phyloP scores from a whole-genome alignment of 768 basidiomycete species.

The Coprinopsis marcescibilis region DNA sequence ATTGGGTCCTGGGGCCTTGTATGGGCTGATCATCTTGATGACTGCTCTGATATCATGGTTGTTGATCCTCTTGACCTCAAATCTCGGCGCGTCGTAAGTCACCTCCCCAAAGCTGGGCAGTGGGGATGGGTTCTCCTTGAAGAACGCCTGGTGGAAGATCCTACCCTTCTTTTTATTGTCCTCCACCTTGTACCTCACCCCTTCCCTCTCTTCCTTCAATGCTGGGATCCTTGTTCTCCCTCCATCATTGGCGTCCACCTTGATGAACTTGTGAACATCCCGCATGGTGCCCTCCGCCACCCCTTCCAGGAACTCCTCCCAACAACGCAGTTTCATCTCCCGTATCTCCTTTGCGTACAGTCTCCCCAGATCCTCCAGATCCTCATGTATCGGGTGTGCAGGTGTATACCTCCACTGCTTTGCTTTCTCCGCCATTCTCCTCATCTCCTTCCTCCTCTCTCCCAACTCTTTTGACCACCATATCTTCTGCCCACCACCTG shows the following conservation, averaged over 20 bases:
- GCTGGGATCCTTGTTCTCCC: slow-evolving; percentile 20
- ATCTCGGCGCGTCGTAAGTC: slow-evolving; percentile 7
- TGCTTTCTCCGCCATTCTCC: slow-evolving; percentile 9
- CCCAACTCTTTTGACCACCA: slow-evolving; percentile 20
- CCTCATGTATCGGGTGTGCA: slow-evolving; percentile 17
- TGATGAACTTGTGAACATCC: slow-evolving; percentile 17
- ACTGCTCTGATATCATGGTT: slow-evolving; percentile 13
- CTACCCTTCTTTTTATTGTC: slow-evolving; percentile 10
- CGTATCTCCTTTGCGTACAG: slow-evolving; percentile 13
- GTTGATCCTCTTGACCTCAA: slow-evolving; percentile 4
- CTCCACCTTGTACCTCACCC: neutral
- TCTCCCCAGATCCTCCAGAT: slow-evolving; percentile 13
- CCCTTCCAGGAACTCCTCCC: slow-evolving; percentile 23
- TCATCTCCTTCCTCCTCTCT: too few species aligned
- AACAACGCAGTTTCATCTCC: slow-evolving; percentile 18
- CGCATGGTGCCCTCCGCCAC: slow-evolving; percentile 12
- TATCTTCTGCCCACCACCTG: slow-evolving; percentile 12
- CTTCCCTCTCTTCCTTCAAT: neutral
- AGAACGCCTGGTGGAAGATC: slow-evolving; percentile 10
- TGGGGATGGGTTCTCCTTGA: slow-evolving; percentile 15
- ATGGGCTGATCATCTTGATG: slow-evolving; percentile 9
- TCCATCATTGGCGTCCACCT: slow-evolving; percentile 14
- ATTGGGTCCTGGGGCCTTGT: slow-evolving; percentile 10
- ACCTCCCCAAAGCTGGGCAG: slow-evolving; percentile 5
- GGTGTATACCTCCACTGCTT: slow-evolving; percentile 2